phyloP scores from a whole-genome alignment of 768 basidiomycete genomes.

The Leccinum fibrillosum region DNA sequence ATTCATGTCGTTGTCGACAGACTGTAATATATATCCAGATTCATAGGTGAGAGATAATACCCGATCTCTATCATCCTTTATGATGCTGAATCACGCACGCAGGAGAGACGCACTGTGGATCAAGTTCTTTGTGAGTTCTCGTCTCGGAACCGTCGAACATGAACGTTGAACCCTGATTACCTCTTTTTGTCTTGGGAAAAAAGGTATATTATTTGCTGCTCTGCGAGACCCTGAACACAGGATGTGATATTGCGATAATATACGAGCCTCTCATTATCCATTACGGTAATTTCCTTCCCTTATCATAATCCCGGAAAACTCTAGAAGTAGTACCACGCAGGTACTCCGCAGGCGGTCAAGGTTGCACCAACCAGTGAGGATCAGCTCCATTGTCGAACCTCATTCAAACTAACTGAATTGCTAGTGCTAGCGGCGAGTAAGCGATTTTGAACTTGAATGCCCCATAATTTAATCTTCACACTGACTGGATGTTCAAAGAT shows the following conservation, averaged over 20 bases:
- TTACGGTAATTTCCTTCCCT: constrained; percentile 35
- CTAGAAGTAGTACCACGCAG: constrained; percentile 27
- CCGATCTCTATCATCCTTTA: neutral
- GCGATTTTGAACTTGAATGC: neutral
- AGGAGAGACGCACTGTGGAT: constrained; percentile 45
- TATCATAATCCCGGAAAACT: neutral
- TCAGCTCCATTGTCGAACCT: neutral
- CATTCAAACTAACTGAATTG: constrained; percentile 16
- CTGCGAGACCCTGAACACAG: constrained; percentile 47
- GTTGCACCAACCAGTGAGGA: constrained; percentile 1
- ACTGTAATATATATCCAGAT: constrained; percentile 20
- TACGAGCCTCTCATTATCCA: constrained; percentile 46
- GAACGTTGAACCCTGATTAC: neutral
- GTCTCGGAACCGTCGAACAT: neutral
- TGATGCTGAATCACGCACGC: neutral
- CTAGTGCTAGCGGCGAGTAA: constrained; percentile 15
- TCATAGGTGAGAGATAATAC: constrained; percentile 28
- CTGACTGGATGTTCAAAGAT: constrained; percentile 28
- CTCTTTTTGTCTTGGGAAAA: neutral
- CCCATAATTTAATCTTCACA: neutral
- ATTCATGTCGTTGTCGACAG: neutral
- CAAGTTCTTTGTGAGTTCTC: constrained; percentile 39
- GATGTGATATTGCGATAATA: constrained; percentile 43
- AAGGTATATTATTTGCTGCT: constrained; percentile 44
- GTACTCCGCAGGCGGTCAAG: constrained; percentile 3